Base-by-base conservation (phyloP, 768 basidiomycete genomes). In the Russula ochroleuca region DNA sequence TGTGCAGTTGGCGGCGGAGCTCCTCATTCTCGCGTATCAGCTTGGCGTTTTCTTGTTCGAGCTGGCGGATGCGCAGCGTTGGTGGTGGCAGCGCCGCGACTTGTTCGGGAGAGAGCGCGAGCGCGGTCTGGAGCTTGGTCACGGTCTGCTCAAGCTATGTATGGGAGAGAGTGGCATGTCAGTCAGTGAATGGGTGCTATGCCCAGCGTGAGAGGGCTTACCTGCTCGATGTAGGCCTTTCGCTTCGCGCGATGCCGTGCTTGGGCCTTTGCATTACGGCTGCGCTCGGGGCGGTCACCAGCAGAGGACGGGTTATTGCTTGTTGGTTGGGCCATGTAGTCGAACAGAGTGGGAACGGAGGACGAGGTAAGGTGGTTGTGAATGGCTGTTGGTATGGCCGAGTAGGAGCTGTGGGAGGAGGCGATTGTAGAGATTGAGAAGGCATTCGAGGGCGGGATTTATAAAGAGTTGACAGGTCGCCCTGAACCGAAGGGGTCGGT, bases 171-270 rank as follows among this genome's bases (percentile, higher is more conserved):
- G 52, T n/a, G 49, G 40, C 17, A 53, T 15, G 15, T 23, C 43
- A 33, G 15, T 23, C 43, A 33, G 9, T 10, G 2, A 23, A 59
- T 15, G 45, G 23, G 14, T 45, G 45, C 23, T 41, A 53, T 17
- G 19, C 53, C 57, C 53, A 49, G 52, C 11, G 37, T 13, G 52
- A 3, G 11, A 5, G 31, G 51, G 6, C 5, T 25, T 58, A 90
- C 91, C 82, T 92, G 89, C 69, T 93, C 90, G 72, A 94, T 92
- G 79, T 94, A 94, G 13, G 92, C 92, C 78, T 94, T 94, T 76
- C 92, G 83, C 75, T 94, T 94, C 73, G 91, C 92, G 65, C 92
- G 85, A 79, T 94, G 92, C 70, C 92, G 80, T 40, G 92, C 92
- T 78, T 94, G 92, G 11, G 92, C 92, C 75, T 86, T 87, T 59